Evolutionary conservation across 1,139 yeast genomes (phyloP), one percentile per base, ranked within the genome.

Genomic region (Yamadazyma taylorii): DNA sequence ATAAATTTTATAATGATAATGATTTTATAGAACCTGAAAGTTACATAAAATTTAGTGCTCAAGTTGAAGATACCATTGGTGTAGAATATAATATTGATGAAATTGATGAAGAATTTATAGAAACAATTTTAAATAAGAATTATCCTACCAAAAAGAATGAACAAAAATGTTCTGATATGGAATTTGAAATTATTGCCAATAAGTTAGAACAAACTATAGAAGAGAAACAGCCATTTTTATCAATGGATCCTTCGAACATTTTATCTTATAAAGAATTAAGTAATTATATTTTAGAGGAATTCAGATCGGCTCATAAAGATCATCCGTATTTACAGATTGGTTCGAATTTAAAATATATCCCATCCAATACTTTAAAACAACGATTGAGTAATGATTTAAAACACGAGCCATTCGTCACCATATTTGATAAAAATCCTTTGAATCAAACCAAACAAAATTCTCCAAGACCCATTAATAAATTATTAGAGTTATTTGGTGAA

Each of bases 21-120:
- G 65, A 69, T 25, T 90, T 85, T 60, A 59, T 62, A 9, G 83
- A 82, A 45, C 96, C 97, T 0, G 80, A 80, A 19, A 72, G 85
- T 4, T 90, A 89, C 58, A 86, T 92, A 41, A 85, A 89, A 50
- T 85, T 86, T 50, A 85, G 96, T 38, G 95, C 96, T 3, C 92
- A 97, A 0, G 95, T 92, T 13, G 98, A 94, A 56, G 97, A 92
- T 56, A 85, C 95, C 17, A 73, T 81, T 15, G 97, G 97, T 1
- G 81, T 85, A 36, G 81, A 81, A 25, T 92, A 89, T 61, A 84
- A 84, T 60, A 79, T 94, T 85, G 98, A 94, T 61, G 98, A 92
- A 59, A 72, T 54, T 9, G 99, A 92, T 61, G 95, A 82, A 30
- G 75, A 62, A 42, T 90, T 85, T 56, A 61, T 87, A 36, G 58